Conservation (phyloP, 2,329 filamentous ascomycete species). For the Fusarium buharicum region DNA sequence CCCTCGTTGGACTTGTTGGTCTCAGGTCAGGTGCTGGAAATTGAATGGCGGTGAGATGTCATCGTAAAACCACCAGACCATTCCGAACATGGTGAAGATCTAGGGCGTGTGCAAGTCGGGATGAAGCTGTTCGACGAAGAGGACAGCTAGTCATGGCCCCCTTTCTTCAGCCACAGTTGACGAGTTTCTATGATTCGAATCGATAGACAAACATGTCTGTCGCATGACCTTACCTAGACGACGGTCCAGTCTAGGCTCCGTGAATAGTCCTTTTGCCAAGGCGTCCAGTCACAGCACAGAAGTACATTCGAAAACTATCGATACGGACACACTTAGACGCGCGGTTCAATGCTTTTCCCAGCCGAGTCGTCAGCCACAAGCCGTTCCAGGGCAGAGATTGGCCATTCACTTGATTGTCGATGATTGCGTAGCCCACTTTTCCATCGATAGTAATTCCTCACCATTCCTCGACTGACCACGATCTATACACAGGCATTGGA, state of each 20-base stretch:
- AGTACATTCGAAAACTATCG: conserved; percentile 2
- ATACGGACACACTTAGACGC: conserved; percentile 22
- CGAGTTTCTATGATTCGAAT: background rate
- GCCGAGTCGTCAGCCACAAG: conserved; percentile 22
- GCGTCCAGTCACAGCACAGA: conserved; percentile 24
- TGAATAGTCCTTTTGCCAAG: background rate
- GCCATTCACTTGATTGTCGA: background rate
- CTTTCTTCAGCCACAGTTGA: conserved; percentile 16
- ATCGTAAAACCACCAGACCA: conserved; percentile 1
- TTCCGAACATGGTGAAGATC: conserved; percentile 5
- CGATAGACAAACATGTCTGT: background rate
- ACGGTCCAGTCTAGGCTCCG: conserved; percentile 5
- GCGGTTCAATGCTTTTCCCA: conserved; percentile 10
- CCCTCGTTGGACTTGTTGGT: background rate
- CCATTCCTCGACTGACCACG: conserved; percentile 13
- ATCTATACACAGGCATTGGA: conserved; percentile 6
- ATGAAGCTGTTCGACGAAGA: background rate
- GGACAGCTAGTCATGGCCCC: background rate
- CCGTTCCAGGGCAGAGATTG: conserved; percentile 17
- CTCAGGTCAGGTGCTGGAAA: background rate
- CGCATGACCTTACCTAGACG: background rate
- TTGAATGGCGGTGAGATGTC: conserved; percentile 29
- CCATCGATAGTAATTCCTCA: background rate
- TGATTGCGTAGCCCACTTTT: conserved; percentile 22
- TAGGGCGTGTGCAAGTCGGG: conserved; percentile 1